A percentile compares a stretch with the other conserved stretches of the same genome.
These are phyloP conservation scores for Trametes coccinea DNA, from an alignment of 768 basidiomycete genomes.

Conservation along the genomic window DNA sequence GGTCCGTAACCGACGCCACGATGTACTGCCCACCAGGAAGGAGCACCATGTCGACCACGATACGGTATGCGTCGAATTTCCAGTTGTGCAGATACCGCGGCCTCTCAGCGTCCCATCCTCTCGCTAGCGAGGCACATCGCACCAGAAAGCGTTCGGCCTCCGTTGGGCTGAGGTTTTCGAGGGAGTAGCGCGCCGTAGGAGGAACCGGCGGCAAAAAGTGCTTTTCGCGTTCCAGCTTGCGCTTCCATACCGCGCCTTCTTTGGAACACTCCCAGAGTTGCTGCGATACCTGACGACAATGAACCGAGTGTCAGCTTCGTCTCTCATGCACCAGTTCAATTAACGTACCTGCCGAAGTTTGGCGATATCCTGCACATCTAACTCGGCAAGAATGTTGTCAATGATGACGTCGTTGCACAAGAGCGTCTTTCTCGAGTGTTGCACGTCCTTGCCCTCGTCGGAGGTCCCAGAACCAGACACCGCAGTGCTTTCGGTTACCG, in stretches of 20 bases:
- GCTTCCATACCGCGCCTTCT: constrained; percentile 69
- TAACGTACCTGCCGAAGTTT: constrained; percentile 38
- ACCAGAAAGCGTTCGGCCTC: constrained; percentile 59
- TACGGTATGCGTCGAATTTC: constrained; percentile 31
- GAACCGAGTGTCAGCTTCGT: neutral
- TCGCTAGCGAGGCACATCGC: constrained; percentile 57
- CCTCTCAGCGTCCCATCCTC: constrained; percentile 51
- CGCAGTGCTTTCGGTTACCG: too few species aligned
- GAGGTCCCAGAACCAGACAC: too few species aligned
- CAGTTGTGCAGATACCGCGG: constrained; percentile 35
- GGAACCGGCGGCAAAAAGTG: constrained; percentile 61
- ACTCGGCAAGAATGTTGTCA: constrained; percentile 14
- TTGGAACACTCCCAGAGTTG: constrained; percentile 62
- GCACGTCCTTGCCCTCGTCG: too few species aligned
- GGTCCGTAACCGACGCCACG: constrained; percentile 56
- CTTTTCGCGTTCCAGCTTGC: constrained; percentile 52
- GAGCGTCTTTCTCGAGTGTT: neutral
- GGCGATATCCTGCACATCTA: constrained; percentile 40
- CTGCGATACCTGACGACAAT: constrained; percentile 50
- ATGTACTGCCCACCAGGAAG: constrained; percentile 72
- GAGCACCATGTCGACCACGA: constrained; percentile 53
- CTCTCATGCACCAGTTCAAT: neutral
- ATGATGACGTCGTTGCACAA: constrained; percentile 10
- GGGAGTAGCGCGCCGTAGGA: constrained; percentile 52
- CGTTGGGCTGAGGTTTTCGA: constrained; percentile 34